These are phyloP conservation scores for Didymella sp. DNA, from an alignment of 2,329 filamentous ascomycete genomes.

Conservation along the genomic window DNA sequence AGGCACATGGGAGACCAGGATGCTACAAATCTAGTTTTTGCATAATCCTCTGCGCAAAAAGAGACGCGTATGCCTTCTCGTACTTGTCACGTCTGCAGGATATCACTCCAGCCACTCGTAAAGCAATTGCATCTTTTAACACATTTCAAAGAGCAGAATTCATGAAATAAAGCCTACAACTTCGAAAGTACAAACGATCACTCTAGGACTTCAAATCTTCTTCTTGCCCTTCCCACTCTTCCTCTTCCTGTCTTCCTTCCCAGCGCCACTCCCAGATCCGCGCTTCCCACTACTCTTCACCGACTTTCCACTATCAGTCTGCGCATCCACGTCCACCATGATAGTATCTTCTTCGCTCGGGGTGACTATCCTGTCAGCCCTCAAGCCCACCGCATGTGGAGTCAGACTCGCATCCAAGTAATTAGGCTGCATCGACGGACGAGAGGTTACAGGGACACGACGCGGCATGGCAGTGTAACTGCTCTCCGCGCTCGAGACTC, in stretches of 20 bases:
- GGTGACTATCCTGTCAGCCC: conserved; percentile 18
- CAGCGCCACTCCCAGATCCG: conserved; percentile 24
- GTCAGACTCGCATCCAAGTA: conserved; percentile 33
- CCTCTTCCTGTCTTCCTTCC: conserved; percentile 36
- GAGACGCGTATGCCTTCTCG: too few relatives aligned
- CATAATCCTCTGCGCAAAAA: too few relatives aligned
- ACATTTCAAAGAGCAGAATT: neutral
- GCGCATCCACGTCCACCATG: conserved; percentile 26
- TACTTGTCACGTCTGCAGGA: too few relatives aligned
- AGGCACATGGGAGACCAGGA: too few relatives aligned
- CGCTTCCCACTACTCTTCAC: conserved; percentile 24
- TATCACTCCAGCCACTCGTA: neutral
- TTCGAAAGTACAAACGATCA: neutral
- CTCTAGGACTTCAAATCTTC: neutral
- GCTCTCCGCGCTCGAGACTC: conserved; percentile 35
- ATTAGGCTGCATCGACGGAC: conserved; percentile 24
- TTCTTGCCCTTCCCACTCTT: conserved; percentile 32
- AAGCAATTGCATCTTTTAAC: neutral
- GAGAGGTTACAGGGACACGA: conserved; percentile 45
- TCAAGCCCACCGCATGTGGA: conserved; percentile 19
- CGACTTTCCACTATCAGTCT: conserved; percentile 28
- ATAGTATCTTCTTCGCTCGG: conserved; percentile 17
- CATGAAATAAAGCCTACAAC: neutral
- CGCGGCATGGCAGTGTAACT: conserved; percentile 43
- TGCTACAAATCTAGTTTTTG: too few relatives aligned